Base-by-base conservation (phyloP, 2,329 filamentous ascomycete species). In the Fusarium sp. region DNA sequence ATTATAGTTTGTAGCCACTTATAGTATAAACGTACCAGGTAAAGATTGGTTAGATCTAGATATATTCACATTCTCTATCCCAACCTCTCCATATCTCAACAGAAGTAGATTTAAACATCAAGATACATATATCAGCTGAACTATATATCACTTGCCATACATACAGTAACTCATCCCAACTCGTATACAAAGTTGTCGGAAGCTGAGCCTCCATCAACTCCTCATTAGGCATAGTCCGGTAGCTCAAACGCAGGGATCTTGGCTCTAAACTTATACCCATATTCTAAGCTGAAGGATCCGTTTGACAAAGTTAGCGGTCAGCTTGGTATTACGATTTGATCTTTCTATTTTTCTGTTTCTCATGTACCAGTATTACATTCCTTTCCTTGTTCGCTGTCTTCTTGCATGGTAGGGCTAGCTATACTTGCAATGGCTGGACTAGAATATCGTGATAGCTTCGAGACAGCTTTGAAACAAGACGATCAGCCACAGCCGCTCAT, bases 171-270 rank as follows among this genome's bases (percentile, higher is more conserved):
- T 12, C 15, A 11, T 16, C 20, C 30, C 25, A 40, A 16, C 40
- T 51, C 30, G 29, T 45, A 20, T 51, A 51, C 16, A n/a, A 32
- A 48, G 3, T n/a, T 41, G 13, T 40, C 59, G 59, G 51, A 65
- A 41, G 59, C 29, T 65, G 59, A 58, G 45, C 59, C 51, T 65
- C 59, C 62, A 57, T 46, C n/a, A 30, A 34, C 34, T 40, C 49
- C 49, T 41, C 49, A 63, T 65, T 48, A 6, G 59, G 49, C 12
- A 59, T 49, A 57, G 62, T 22, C 40, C 8, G 20, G 38, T 38
- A 52, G 8, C 43, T 43, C 38, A 24, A 38, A 45, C n/a, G 41
- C 58, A 51, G 44, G 62, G 58, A 30, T 63, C 30, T 62, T 43
- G 43, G 11, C 32, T 54, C 25, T 54, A 49, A 48, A 56, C n/a